Conservation (phyloP, 805 yeast species). For the Pichia cabralensis region DNA sequence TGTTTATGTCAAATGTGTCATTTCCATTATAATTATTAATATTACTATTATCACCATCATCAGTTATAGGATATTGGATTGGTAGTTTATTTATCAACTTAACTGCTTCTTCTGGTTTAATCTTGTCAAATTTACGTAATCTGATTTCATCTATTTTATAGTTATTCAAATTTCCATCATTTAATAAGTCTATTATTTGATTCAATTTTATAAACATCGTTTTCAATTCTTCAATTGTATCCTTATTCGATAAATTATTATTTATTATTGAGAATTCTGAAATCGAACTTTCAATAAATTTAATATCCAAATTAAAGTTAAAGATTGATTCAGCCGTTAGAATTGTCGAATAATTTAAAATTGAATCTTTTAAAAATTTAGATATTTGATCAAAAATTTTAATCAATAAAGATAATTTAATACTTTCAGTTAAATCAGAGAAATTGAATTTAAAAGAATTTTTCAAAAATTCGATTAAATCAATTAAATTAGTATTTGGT, state of each 20-base stretch:
- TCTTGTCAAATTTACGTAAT: constrained; percentile 60
- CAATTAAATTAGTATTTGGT: constrained; percentile 69
- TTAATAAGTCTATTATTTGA: constrained; percentile 67
- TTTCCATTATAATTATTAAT: too few species aligned
- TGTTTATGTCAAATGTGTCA: too few species aligned
- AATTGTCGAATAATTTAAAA: constrained; percentile 44
- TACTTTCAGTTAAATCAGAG: constrained; percentile 67
- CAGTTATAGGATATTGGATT: too few species aligned
- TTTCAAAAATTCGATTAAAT: constrained; percentile 76
- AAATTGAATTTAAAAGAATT: constrained; percentile 81
- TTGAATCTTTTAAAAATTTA: constrained; percentile 50
- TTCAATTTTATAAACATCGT: constrained; percentile 54
- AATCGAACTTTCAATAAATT: constrained; percentile 58
- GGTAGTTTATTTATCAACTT: constrained; percentile 49
- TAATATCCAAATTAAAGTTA: constrained; percentile 73
- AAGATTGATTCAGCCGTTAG: constrained; percentile 47
- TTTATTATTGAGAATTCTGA: constrained; percentile 21
- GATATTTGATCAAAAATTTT: constrained; percentile 83
- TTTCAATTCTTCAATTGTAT: constrained; percentile 6
- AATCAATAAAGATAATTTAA: constrained; percentile 70
- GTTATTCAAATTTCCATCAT: constrained; percentile 33
- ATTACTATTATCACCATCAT: neutral
- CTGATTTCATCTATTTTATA: constrained; percentile 47
- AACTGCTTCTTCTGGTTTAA: constrained; percentile 64
- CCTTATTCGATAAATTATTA: neutral